Percentiles rank a stretch among this genome's conserved stretches.
phyloP scores from a whole-genome alignment of 2,329 filamentous ascomycete species.

The Stagonosporopsis vannaccii region DNA sequence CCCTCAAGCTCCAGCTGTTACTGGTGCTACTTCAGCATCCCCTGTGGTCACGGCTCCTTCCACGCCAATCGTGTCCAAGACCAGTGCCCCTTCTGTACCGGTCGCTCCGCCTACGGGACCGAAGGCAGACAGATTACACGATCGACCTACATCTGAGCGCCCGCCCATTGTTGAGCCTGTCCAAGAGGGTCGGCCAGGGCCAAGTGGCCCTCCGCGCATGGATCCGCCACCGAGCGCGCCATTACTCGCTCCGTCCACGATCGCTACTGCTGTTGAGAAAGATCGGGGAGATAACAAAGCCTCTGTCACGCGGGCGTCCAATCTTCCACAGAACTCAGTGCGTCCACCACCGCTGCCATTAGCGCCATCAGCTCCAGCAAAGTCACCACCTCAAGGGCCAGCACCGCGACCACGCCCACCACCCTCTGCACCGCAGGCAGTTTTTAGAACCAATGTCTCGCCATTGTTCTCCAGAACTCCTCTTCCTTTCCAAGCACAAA shows the following conservation, averaged over 20 bases:
- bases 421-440: conserved; percentile 45
- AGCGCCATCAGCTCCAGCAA: conserved; percentile 22
- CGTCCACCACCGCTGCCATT: conserved; percentile 21
- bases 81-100: conserved; percentile 18
- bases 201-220: conserved; percentile 28
- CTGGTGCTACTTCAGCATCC: conserved; percentile 22
- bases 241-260: conserved; percentile 21
- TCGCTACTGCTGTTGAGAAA: conserved; percentile 12
- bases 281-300: conserved; percentile 27
- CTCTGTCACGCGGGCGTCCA: conserved; percentile 1
- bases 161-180: conserved; percentile 26
- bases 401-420: conserved; percentile 37
- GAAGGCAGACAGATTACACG: conserved; percentile 46
- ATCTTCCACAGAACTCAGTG: conserved; percentile 14
- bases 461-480: conserved; percentile 43
- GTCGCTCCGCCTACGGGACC: conserved; percentile 50
- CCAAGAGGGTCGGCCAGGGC: conserved; percentile 29
- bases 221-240: conserved; percentile 32
- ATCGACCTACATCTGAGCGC: conserved; percentile 40
- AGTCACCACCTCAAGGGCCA: conserved; percentile 42
- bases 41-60: conserved; percentile 33
- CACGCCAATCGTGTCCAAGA: conserved; percentile 33
- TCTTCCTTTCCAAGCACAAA: conserved; percentile 32
- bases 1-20: not conserved
- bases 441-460: conserved; percentile 40